Conservation (phyloP, 805 yeast species). For the Ogataea polymorpha region DNA sequence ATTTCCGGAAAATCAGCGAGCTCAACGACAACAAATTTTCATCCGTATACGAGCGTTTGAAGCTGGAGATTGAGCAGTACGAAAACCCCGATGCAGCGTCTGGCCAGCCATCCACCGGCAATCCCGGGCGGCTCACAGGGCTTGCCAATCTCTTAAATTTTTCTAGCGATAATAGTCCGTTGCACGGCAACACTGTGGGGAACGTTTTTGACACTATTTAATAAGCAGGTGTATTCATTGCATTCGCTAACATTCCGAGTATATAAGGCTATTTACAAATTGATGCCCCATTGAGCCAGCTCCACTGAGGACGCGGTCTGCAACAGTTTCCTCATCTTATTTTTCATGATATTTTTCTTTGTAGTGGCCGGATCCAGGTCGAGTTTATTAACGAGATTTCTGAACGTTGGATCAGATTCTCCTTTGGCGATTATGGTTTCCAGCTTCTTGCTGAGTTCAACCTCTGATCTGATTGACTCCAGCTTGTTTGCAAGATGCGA, state of each 20-base stretch:
- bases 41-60: slow-evolving; percentile 24
- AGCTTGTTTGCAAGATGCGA: slow-evolving; percentile 24
- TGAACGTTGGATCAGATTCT: slow-evolving; percentile 35
- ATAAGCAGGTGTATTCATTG: slow-evolving; percentile 6
- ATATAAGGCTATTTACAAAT: slow-evolving; percentile 13
- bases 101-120: slow-evolving; percentile 1
- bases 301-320: slow-evolving; percentile 27
- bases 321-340: slow-evolving; percentile 62
- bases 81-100: slow-evolving; percentile 20
- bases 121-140: slow-evolving; percentile 23
- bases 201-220: slow-evolving; percentile 28
- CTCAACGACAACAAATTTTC: slow-evolving; percentile 29
- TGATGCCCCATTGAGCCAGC: slow-evolving; percentile 26
- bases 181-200: slow-evolving; percentile 27
- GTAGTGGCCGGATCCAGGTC: slow-evolving; percentile 37
- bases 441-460: slow-evolving; percentile 19
- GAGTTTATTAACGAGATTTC: slow-evolving; percentile 33
- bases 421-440: slow-evolving; percentile 22
- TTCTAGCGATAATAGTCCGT: slow-evolving; percentile 30
- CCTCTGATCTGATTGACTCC: slow-evolving; percentile 18
- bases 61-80: slow-evolving; percentile 28
- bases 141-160: slow-evolving; percentile 29
- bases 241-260: slow-evolving; percentile 9
- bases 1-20: slow-evolving; percentile 29
- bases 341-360: slow-evolving; percentile 60